phyloP scores from a whole-genome alignment of 2,329 filamentous ascomycete species.

The Fusarium verrucosum region DNA sequence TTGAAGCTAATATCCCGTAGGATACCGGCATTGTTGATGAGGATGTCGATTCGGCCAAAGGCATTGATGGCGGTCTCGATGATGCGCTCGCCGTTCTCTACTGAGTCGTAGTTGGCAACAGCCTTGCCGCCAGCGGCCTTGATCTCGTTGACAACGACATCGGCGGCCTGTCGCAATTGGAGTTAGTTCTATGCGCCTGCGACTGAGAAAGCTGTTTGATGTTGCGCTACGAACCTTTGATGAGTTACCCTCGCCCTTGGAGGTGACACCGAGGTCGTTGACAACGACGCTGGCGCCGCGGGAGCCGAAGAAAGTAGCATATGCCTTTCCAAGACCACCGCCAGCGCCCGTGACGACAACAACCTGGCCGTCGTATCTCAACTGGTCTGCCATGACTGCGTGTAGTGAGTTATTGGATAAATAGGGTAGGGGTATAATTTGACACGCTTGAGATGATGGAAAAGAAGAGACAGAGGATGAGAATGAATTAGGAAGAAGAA shows the following conservation, averaged over 20 bases:
- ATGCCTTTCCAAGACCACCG: slow-evolving; percentile 81
- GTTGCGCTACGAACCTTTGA: slow-evolving; percentile 71
- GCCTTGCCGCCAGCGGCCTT: slow-evolving; percentile 91
- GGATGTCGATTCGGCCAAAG: slow-evolving; percentile 88
- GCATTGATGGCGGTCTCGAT: slow-evolving; percentile 86
- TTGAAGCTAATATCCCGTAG: slow-evolving; percentile 96
- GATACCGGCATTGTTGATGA: slow-evolving; percentile 98
- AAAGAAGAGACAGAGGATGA: slow-evolving; percentile 7
- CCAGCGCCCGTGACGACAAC: slow-evolving; percentile 85
- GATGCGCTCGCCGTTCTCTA: slow-evolving; percentile 92
- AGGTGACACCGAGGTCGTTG: slow-evolving; percentile 92
- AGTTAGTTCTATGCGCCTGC: slow-evolving; percentile 37
- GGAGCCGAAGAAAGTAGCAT: slow-evolving; percentile 89
- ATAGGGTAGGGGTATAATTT: slow-evolving; percentile 25
- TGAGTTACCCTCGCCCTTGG: slow-evolving; percentile 90
- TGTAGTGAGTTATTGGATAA: slow-evolving; percentile 24
- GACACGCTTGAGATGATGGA: slow-evolving; percentile 30
- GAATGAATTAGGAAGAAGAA: slow-evolving; percentile 3
- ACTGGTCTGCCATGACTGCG: slow-evolving; percentile 67
- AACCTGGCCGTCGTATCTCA: slow-evolving; percentile 86
- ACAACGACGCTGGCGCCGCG: slow-evolving; percentile 95
- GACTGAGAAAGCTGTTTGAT: background rate
- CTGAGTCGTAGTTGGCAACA: slow-evolving; percentile 95
- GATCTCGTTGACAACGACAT: slow-evolving; percentile 85
- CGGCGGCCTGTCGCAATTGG: slow-evolving; percentile 70